A percentile compares a stretch with the other conserved stretches of the same genome.
phyloP scores from a whole-genome alignment of 345 rosid genomes.

The Excoecaria agallocha region DNA sequence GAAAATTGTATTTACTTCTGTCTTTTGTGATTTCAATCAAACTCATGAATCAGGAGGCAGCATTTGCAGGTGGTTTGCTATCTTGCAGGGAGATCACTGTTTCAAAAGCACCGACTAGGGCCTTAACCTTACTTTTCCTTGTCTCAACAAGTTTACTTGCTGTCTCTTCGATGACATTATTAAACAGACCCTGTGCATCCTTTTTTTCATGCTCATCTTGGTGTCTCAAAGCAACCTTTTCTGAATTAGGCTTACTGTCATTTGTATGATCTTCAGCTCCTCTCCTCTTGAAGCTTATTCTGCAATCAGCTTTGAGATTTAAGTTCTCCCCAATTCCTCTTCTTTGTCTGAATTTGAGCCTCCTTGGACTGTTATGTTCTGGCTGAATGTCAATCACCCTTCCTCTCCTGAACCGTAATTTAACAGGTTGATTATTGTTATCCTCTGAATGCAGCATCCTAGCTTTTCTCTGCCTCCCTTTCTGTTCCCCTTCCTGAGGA shows the following conservation, averaged over 20 bases:
- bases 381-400: conserved; percentile 51
- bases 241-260: conserved; percentile 30
- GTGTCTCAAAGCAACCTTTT: conserved; percentile 61
- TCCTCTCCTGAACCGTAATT: conserved; percentile 62
- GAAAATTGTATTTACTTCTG: neutral
- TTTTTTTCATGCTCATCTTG: conserved; percentile 60
- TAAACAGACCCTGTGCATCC: conserved; percentile 56
- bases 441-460: conserved; percentile 28
- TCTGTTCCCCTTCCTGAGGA: conserved; percentile 25
- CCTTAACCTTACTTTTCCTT: conserved; percentile 90
- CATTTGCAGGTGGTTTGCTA: conserved; percentile 32
- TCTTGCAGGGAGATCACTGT: conserved; percentile 88
- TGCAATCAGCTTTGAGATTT: conserved; percentile 31
- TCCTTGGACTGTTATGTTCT: conserved; percentile 51
- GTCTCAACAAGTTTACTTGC: conserved; percentile 80
- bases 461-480: conserved; percentile 24
- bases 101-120: conserved; percentile 97
- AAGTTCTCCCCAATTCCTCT: conserved; percentile 38
- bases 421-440: conserved; percentile 34
- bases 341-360: conserved; percentile 65
- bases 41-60: conserved; percentile 23
- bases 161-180: conserved; percentile 89
- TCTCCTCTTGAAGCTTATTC: conserved; percentile 45
- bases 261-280: conserved; percentile 32
- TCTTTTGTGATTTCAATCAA: neutral